Percentiles rank a stretch among this genome's conserved stretches.
These are phyloP conservation scores for Sphaerosporella brunnea DNA, from an alignment of 495 filamentous ascomycete species.

Conservation along the genomic window DNA sequence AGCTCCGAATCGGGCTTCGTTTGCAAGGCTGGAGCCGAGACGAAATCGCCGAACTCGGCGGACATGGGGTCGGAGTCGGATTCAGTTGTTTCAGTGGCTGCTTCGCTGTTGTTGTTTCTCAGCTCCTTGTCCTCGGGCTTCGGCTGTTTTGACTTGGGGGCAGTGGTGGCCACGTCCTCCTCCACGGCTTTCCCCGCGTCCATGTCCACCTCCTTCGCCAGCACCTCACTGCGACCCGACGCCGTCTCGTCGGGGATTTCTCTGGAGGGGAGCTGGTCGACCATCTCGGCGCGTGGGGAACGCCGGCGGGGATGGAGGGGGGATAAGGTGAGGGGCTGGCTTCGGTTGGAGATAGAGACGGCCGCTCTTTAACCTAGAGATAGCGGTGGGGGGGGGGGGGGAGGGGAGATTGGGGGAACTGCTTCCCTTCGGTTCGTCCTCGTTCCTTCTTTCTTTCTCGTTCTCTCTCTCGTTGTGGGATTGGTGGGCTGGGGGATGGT, in stretches of 20 bases:
- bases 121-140: background rate
- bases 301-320: too few relatives aligned
- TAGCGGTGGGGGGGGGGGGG: too few relatives aligned
- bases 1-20: slow-evolving; percentile 7
- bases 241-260: background rate
- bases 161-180: background rate
- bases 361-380: too few relatives aligned
- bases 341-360: too few relatives aligned
- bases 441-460: too few relatives aligned
- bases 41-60: slow-evolving; percentile 2
- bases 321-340: too few relatives aligned
- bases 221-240: background rate
- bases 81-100: background rate
- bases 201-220: background rate
- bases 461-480: too few relatives aligned
- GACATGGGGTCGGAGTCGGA: slow-evolving; percentile 12
- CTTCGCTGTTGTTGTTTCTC: too few relatives aligned
- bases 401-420: too few relatives aligned
- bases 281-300: too few relatives aligned
- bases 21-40: slow-evolving; percentile 12
- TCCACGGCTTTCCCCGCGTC: background rate
- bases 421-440: too few relatives aligned
- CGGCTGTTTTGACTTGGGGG: background rate
- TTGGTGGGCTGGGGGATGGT: too few relatives aligned
- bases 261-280: background rate